Conservation (phyloP, 139 green algal genomes). For the Micractinium sp. region DNA sequence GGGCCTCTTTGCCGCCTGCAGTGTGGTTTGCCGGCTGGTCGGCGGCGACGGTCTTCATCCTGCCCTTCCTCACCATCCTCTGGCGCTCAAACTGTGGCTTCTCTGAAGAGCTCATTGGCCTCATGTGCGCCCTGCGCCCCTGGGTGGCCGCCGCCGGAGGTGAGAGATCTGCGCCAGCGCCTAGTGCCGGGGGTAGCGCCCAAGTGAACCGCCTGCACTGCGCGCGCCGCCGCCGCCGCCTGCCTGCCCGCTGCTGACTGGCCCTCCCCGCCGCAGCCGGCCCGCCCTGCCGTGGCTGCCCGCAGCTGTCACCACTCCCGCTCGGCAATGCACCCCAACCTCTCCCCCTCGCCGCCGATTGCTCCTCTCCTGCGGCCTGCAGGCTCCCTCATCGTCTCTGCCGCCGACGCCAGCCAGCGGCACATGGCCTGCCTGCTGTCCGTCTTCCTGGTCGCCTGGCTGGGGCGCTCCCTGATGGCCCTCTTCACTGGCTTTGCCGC, state of each 20-base stretch:
- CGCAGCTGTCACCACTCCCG: not conserved
- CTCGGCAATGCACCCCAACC: not conserved
- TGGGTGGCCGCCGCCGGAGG: constrained; percentile 12
- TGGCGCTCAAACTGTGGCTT: constrained; percentile 14
- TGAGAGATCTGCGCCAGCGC: not conserved
- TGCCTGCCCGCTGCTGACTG: no score
- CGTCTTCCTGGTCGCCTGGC: not conserved
- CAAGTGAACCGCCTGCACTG: not conserved
- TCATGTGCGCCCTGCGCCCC: constrained; percentile 27
- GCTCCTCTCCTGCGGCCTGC: not conserved
- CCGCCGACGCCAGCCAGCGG: constrained; percentile 2
- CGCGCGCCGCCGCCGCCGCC: no score
- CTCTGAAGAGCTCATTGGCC: constrained; percentile 13
- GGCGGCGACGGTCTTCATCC: constrained; percentile 20
- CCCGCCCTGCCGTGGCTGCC: not conserved
- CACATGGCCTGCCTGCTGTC: constrained; percentile 22
- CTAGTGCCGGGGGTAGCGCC: no score
- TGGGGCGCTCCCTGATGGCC: constrained; percentile 22
- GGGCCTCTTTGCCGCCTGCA: not conserved
- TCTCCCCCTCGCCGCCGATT: not conserved
- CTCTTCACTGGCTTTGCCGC: constrained; percentile 12
- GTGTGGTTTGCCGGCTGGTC: constrained; percentile 3
- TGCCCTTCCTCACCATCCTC: constrained; percentile 39
- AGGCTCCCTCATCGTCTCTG: constrained; percentile 20
- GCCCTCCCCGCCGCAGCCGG: no score